These are phyloP conservation scores for Liquidambar formosana DNA, from an alignment of 164 flowering plant species.

Conservation along the genomic window DNA sequence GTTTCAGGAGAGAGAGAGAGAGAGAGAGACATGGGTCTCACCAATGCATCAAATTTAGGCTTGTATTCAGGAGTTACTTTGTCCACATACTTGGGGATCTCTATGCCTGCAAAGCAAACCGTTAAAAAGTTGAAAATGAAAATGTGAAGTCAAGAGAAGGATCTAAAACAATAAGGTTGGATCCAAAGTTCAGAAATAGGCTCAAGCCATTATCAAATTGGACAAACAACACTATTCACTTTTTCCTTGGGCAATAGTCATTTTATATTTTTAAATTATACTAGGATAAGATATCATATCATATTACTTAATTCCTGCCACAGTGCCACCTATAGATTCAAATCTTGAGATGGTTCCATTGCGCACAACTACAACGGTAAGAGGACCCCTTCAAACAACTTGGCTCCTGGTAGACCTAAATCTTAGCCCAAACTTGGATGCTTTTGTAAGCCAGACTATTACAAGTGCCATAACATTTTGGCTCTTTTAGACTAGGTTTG, in stretches of 20 bases:
- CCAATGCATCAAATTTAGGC: constrained; percentile 81
- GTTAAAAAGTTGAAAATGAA: not conserved
- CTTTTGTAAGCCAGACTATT: not conserved
- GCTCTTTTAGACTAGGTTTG: not conserved
- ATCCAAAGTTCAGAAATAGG: too few species aligned
- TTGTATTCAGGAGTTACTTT: constrained; percentile 80
- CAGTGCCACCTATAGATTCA: too few species aligned
- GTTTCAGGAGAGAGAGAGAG: not conserved
- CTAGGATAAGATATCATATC: too few species aligned
- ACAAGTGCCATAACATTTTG: not conserved
- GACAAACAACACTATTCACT: too few species aligned
- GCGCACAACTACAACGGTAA: not conserved
- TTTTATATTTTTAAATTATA: too few species aligned
- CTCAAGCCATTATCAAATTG: too few species aligned
- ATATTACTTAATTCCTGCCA: too few species aligned
- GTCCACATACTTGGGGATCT: constrained; percentile 84
- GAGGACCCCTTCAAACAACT: too few species aligned
- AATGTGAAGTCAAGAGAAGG: not conserved
- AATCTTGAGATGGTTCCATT: not conserved
- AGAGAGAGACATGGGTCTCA: constrained; percentile 25
- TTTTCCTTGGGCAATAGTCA: too few species aligned
- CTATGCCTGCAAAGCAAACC: constrained; percentile 47
- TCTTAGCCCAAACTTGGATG: not conserved
- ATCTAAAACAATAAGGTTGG: not conserved
- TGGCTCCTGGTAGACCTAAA: not conserved